phyloP scores from a whole-genome alignment of 2,329 filamentous ascomycete genomes.

The Calonectria hawksworthii region DNA sequence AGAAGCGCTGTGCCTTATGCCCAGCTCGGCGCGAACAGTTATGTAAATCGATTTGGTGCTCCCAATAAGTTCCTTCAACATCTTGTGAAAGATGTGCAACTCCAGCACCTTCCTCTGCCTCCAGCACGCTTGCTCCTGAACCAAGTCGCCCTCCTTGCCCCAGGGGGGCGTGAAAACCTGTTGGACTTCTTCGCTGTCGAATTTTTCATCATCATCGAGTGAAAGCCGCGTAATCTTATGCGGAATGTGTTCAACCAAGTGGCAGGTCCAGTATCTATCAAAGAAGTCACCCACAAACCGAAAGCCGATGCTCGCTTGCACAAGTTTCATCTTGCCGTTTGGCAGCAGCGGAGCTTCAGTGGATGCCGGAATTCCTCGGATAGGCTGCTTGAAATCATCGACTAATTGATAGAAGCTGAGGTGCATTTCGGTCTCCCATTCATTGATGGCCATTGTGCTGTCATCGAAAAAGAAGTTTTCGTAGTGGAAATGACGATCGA shows the following conservation, averaged over 20 bases:
- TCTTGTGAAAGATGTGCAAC: not conserved
- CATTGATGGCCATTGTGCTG: not conserved
- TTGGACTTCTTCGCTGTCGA: not conserved
- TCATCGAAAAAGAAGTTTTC: not conserved
- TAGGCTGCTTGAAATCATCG: too few species aligned
- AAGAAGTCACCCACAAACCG: not conserved
- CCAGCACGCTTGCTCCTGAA: not conserved
- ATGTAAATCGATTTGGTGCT: not conserved
- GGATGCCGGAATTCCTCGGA: not conserved
- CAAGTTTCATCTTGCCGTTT: not conserved
- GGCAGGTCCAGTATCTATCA: not conserved
- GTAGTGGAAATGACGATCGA: not conserved
- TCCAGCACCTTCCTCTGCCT: not conserved
- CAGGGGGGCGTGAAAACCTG: not conserved
- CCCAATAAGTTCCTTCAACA: not conserved
- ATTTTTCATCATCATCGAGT: not conserved
- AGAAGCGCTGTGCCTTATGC: not conserved
- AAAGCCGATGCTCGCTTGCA: not conserved
- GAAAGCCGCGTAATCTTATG: not conserved
- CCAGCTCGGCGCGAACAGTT: not conserved
- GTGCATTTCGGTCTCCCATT: not conserved
- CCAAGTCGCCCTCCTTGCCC: not conserved
- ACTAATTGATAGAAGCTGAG: not conserved
- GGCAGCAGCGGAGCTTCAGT: not conserved
- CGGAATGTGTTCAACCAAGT: not conserved